Conservation (phyloP, 176 grass and related monocot genomes). For the Panicum miliaceum region DNA sequence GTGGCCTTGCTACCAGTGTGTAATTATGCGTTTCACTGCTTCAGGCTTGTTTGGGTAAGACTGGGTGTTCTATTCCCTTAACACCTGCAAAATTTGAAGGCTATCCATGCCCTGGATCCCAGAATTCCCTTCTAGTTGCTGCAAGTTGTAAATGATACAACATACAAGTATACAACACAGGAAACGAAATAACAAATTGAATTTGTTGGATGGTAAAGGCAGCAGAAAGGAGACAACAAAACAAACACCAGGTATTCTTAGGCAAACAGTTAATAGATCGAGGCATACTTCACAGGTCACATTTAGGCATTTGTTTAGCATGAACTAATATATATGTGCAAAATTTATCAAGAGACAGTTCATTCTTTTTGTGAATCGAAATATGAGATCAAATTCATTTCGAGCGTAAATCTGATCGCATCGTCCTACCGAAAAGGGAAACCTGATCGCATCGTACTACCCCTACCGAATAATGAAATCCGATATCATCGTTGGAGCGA, state of each 20-base stretch:
- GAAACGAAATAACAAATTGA: neutral
- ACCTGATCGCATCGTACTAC: neutral
- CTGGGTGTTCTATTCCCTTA: conserved; percentile 49
- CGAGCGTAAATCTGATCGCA: neutral
- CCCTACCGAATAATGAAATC: neutral
- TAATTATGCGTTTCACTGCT: neutral
- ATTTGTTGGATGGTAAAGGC: neutral
- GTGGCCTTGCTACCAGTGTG: neutral
- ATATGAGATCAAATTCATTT: neutral
- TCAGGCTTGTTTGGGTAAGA: conserved; percentile 62
- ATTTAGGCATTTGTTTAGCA: neutral
- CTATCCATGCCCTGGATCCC: conserved; percentile 47
- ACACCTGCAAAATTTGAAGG: conserved; percentile 35
- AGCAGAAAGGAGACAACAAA: neutral
- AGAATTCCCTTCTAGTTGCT: conserved; percentile 53
- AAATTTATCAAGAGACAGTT: neutral
- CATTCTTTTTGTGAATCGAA: neutral
- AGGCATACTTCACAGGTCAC: neutral
- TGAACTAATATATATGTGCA: neutral
- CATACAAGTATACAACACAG: conserved; percentile 7
- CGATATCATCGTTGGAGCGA: neutral
- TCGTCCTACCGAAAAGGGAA: neutral
- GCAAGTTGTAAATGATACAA: conserved; percentile 49
- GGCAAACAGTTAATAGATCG: neutral
- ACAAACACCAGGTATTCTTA: neutral